phyloP scores from a whole-genome alignment of 441 rosid species.

The Mallotus repandus region DNA sequence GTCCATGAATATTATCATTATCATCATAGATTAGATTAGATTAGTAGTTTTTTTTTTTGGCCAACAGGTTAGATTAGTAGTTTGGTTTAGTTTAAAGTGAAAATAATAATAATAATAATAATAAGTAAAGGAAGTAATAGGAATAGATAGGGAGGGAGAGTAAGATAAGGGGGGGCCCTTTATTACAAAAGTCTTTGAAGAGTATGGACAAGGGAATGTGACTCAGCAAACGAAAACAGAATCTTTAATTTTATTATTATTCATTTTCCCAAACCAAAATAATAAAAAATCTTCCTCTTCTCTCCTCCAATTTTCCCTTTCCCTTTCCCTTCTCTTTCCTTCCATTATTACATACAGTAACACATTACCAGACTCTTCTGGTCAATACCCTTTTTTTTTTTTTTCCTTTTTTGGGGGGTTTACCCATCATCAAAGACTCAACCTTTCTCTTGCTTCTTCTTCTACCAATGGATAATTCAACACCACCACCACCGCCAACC shows the following conservation, averaged over 20 bases:
- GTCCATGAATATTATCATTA: too few species aligned
- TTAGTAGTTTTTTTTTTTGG: too few species aligned
- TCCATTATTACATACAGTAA: too few species aligned
- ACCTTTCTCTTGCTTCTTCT: not conserved
- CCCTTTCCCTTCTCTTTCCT: too few species aligned
- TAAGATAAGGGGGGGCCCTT: not conserved
- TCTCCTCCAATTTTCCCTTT: not conserved
- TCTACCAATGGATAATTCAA: slow-evolving; percentile 8
- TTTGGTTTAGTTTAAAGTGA: too few species aligned
- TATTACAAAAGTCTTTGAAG: not conserved
- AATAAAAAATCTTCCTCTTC: not conserved
- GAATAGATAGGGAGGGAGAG: too few species aligned
- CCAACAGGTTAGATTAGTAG: too few species aligned
- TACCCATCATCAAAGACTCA: not conserved
- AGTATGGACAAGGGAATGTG: not conserved
- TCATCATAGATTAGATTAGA: too few species aligned
- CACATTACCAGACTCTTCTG: too few species aligned
- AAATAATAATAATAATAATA: too few species aligned
- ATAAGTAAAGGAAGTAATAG: too few species aligned
- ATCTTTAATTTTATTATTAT: not conserved
- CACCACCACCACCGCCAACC: slow-evolving; percentile 4
- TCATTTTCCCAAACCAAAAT: not conserved
- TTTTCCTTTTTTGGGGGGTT: too few species aligned
- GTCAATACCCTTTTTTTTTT: not conserved
- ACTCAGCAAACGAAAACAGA: slow-evolving; percentile 3